Conservation (phyloP, 208 protist species). For the Trypanosoma caninum region DNA sequence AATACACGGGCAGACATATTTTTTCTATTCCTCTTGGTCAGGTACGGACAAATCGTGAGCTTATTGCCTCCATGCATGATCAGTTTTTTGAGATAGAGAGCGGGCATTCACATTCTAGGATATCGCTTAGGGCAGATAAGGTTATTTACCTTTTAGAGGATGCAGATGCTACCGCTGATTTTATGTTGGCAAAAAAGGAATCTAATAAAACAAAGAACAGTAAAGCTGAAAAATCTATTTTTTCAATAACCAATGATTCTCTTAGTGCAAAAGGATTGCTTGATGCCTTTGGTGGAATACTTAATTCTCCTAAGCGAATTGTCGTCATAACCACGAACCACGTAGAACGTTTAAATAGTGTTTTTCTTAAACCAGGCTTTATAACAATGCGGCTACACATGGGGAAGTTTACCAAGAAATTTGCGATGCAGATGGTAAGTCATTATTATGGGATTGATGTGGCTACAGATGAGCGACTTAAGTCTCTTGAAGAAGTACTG, state of each 20-base stretch:
- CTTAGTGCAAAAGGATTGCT: constrained; percentile 91
- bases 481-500: constrained; percentile 16
- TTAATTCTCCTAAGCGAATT: constrained; percentile 84
- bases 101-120: constrained; percentile 4
- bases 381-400: constrained; percentile 90
- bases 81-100: constrained; percentile 46
- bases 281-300: constrained; percentile 92
- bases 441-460: constrained; percentile 61
- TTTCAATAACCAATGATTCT: constrained; percentile 18
- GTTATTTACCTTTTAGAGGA: constrained; percentile 89
- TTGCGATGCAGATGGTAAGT: constrained; percentile 67
- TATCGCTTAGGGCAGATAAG: constrained; percentile 45
- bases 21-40: constrained; percentile 79
- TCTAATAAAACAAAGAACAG: neutral
- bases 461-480: constrained; percentile 12
- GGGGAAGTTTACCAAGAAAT: constrained; percentile 66
- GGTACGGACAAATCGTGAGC: constrained; percentile 78
- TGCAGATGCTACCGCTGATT: constrained; percentile 67
- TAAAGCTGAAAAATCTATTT: constrained; percentile 9
- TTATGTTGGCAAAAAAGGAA: constrained; percentile 39
- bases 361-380: constrained; percentile 83
- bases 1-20: constrained; percentile 76
- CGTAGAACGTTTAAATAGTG: constrained; percentile 82
- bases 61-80: constrained; percentile 87
- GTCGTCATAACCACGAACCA: constrained; percentile 96